Evolutionary conservation across 2,329 filamentous ascomycete species (phyloP), one percentile per base, ranked within the genome.

Genomic region (Penicillium freii): DNA sequence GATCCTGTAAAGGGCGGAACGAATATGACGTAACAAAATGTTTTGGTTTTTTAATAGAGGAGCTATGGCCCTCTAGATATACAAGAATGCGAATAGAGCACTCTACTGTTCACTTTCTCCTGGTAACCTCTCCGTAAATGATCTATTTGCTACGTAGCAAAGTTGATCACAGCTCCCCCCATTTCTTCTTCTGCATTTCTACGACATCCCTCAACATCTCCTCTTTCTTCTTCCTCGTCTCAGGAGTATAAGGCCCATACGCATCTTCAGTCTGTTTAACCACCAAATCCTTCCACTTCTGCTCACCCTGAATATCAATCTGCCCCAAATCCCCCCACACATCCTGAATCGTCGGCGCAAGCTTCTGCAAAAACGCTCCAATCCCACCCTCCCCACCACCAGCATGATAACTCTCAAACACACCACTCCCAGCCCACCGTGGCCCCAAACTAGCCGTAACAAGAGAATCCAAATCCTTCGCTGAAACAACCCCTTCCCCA

Each of bases 1-100:
- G 82, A 84, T 97, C 71, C 90, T 96, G 79, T 97, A 94, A 64
- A 56, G 49, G 47, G 52, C 40, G 57, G 45, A 57, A 57, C 55
- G 55, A 57, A 51, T 54, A 53, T 54, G 54, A 57, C 55, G 51
- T 43, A 54, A 58, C 51, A 67, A 67, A 65, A 65, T 66, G 54
- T 62, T 65, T 59, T 62, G 54, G 56, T 59, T 68, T 66, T 63
- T 62, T 66, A 63, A 58, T 65, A 62, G 64, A 62, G 67, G 62
- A 59, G 61, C 58, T 57, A 65, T 59, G 65, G 68, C 61, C 68
- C 62, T 65, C 52, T 39, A 51, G 51, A 61, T 57, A 58, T 62
- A 56, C 54, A 63, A 62, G 62, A 66, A 64, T 66, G 61, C 62
- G 25, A 63, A 67, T 67, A 67, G 63, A 67, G 62, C 63, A 50